phyloP scores from a whole-genome alignment of 148 eudicot genomes.

The Beta vulgaris region DNA sequence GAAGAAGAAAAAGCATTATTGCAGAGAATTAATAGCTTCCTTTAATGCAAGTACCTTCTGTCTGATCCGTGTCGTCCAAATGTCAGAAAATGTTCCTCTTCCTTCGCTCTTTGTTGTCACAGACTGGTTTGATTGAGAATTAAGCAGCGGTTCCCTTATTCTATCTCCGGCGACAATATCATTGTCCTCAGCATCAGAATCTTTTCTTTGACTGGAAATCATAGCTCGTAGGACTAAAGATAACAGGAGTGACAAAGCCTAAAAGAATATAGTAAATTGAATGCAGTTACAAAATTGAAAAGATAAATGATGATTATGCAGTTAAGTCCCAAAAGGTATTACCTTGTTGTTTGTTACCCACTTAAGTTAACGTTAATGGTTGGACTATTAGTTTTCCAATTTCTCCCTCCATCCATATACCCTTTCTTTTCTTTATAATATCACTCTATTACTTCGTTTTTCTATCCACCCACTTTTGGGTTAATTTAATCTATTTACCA shows the following conservation, averaged over 20 bases:
- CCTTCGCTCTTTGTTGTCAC: slow-evolving; percentile 37
- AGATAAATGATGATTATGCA: neutral
- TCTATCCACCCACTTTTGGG: neutral
- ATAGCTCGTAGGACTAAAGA: slow-evolving; percentile 59
- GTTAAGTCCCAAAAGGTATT: neutral
- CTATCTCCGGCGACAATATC: slow-evolving; percentile 37
- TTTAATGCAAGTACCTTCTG: slow-evolving; percentile 52
- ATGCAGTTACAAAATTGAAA: neutral
- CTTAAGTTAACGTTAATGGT: too few relatives aligned
- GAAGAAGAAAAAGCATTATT: neutral
- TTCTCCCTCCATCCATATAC: neutral
- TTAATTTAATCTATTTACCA: neutral
- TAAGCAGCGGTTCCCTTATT: slow-evolving; percentile 54
- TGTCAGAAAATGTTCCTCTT: slow-evolving; percentile 44
- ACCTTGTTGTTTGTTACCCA: too few relatives aligned
- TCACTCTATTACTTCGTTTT: too few relatives aligned
- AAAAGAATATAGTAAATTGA: slow-evolving; percentile 20
- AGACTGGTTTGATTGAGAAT: slow-evolving; percentile 45
- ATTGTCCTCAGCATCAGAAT: slow-evolving; percentile 51
- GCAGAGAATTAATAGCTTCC: neutral
- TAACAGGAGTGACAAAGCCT: slow-evolving; percentile 60
- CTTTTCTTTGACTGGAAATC: slow-evolving; percentile 43
- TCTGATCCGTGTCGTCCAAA: slow-evolving; percentile 64
- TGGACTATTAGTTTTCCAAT: too few relatives aligned
- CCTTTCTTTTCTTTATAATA: too few relatives aligned